phyloP scores from a whole-genome alignment of 257 asterid genomes.

The Haberlea rhodopensis region DNA sequence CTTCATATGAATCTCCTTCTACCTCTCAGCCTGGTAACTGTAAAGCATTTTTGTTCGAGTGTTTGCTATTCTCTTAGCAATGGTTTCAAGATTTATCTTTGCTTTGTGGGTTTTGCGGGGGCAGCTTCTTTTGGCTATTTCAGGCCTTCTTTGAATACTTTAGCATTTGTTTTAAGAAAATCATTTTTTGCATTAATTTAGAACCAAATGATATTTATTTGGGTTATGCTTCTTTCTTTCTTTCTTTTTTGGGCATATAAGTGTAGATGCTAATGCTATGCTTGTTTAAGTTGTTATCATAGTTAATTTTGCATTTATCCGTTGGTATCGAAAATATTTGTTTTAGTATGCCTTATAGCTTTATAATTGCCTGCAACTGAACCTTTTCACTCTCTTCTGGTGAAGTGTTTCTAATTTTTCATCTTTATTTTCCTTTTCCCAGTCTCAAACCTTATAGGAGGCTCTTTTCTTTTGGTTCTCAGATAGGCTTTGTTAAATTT shows the following conservation, averaged over 20 bases:
- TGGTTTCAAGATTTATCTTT: background rate
- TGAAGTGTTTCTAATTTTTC: background rate
- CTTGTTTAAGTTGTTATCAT: background rate
- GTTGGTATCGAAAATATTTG: background rate
- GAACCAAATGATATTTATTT: background rate
- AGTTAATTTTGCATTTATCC: background rate
- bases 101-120: slow-evolving; percentile 11
- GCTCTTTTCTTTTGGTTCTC: background rate
- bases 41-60: background rate
- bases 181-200: background rate
- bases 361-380: background rate
- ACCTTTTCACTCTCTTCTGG: background rate
- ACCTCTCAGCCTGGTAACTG: slow-evolving; percentile 50
- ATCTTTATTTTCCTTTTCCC: background rate
- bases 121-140: background rate
- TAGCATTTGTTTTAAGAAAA: background rate
- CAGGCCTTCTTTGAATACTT: background rate
- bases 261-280: slow-evolving; percentile 4
- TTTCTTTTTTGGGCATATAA: background rate
- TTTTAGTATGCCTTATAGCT: background rate
- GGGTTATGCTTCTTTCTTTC: background rate
- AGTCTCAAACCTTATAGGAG: background rate
- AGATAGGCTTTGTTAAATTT: background rate
- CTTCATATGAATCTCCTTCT: slow-evolving; percentile 38
- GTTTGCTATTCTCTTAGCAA: background rate